A percentile compares a stretch with the other conserved stretches of the same genome.
Conservation (phyloP, 1,284 basidiomycete genomes). For the Cutaneotrichosporon cyanovorans region DNA sequence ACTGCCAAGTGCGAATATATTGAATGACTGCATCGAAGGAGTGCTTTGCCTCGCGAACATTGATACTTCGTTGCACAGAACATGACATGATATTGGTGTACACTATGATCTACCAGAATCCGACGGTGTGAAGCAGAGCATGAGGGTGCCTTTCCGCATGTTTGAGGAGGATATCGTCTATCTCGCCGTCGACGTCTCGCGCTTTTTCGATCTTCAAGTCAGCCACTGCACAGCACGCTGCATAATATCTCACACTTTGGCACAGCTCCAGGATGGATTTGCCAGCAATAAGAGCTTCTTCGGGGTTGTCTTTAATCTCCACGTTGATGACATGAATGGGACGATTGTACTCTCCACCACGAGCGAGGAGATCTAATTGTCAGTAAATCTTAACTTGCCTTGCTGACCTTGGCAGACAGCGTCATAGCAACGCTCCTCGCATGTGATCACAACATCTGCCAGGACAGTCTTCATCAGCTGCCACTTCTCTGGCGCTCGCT, state of each 20-base stretch:
- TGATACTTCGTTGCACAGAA: no score
- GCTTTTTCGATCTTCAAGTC: conserved; percentile 70
- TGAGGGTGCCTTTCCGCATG: conserved; percentile 90
- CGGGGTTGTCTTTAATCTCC: conserved; percentile 98
- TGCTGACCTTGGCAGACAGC: conserved; percentile 89
- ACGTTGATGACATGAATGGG: conserved; percentile 96
- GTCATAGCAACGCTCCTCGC: conserved; percentile 98
- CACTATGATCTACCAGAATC: conserved; percentile 58
- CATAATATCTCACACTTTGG: conserved; percentile 57
- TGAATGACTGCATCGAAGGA: no score
- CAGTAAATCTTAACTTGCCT: conserved; percentile 6
- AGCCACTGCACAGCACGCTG: background rate
- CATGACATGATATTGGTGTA: background rate
- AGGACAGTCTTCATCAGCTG: conserved; percentile 72
- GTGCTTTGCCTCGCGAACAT: no score
- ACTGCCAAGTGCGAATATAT: no score
- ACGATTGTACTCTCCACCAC: conserved; percentile 86
- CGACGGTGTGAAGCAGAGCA: conserved; percentile 80
- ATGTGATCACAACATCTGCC: conserved; percentile 95
- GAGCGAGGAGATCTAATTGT: conserved; percentile 66
- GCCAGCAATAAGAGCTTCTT: conserved; percentile 92
- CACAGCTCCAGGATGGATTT: conserved; percentile 93
- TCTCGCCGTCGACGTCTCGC: conserved; percentile 82
- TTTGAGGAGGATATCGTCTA: conserved; percentile 70
- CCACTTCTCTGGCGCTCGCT: conserved; percentile 91